Evolutionary conservation across 345 rosid genomes (phyloP), one percentile per base, ranked within the genome.

Genomic region (Citrus cavaleriei): DNA sequence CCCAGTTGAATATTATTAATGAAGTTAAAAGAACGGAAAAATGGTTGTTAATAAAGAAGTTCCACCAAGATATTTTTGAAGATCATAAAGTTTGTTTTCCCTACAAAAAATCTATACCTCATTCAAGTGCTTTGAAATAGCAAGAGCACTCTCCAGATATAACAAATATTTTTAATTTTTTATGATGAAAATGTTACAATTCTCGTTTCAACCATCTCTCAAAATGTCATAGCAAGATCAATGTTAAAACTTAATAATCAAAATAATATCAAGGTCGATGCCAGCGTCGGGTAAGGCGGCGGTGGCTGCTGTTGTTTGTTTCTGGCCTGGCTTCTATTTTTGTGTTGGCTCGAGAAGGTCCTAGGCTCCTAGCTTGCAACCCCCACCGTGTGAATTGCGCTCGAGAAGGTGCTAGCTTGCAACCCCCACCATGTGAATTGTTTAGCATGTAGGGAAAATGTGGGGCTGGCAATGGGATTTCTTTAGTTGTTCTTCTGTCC

Each of bases 1-100:
- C 65, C 89, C 87, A 5, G 94, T 93, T 25, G 97, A 95, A 49
- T 95, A 95, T 80, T 95, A 89, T 84, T 93, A 90, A 74, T 46
- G 19, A 60, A 81, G 42, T 68, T 68, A 73, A 71, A 49, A 35
- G n/a, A n/a, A 5, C 13, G 13, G 16, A 58, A 38, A 51, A 14
- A 4, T 13, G 21, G 57, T 1, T 51, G 79, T 62, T 68, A 73
- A 68, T 72, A 35, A 64, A 6, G 27, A 42, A 51, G 51, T 54
- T 51, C 9, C 49, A 35, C 69, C 34, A 64, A 30, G 22, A 54
- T 5, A 54, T 18, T 54, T 54, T 54, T 54, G 58, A 54, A 54
- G 22, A 54, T 54, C 58, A 54, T 54, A 18, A 54, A 51, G 4
- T 54, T 46, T 54, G 19, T 18, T 54, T 54, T 18, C 2, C 58